Percentiles rank a stretch among this genome's conserved stretches.
Conservation (phyloP, 805 yeast genomes). For the Candida odintsovae region DNA sequence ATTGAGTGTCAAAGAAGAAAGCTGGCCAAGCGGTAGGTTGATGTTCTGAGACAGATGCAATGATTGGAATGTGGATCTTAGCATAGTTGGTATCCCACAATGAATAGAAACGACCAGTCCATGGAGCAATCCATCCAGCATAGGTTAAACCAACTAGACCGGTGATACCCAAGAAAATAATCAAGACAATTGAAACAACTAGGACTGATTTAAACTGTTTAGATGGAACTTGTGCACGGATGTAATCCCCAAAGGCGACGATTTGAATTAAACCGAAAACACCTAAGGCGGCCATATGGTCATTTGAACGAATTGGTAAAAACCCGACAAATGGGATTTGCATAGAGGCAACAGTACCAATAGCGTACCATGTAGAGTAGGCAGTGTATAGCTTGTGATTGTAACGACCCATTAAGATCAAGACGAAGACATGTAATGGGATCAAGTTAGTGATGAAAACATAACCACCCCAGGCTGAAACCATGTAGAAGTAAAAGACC, state of each 20-base stretch:
- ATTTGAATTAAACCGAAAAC: conserved; percentile 93
- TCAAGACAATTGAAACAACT: conserved; percentile 48
- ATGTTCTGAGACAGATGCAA: conserved; percentile 98
- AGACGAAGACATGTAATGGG: conserved; percentile 89
- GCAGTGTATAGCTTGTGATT: conserved; percentile 77
- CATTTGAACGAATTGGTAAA: conserved; percentile 93
- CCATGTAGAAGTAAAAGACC: conserved; percentile 94
- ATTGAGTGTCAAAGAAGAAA: conserved; percentile 88
- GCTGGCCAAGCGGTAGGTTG: conserved; percentile 99
- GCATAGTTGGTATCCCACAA: conserved; percentile 98
- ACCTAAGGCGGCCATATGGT: conserved; percentile 97
- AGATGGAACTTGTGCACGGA: conserved; percentile 66
- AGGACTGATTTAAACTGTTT: conserved; percentile 68
- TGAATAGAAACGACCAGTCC: conserved; percentile 99
- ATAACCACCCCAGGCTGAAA: conserved; percentile 99
- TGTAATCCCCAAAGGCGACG: conserved; percentile 78
- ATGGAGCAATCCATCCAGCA: conserved; percentile 93
- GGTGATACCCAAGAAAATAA: conserved; percentile 57
- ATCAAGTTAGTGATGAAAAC: conserved; percentile 97
- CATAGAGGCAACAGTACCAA: conserved; percentile 98
- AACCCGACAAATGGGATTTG: conserved; percentile 99
- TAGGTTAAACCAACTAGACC: conserved; percentile 79
- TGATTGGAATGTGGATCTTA: conserved; percentile 95
- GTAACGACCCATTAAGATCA: conserved; percentile 92
- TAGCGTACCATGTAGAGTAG: conserved; percentile 93